phyloP scores from a whole-genome alignment of 805 yeast species.

The Starmerella apicola region DNA sequence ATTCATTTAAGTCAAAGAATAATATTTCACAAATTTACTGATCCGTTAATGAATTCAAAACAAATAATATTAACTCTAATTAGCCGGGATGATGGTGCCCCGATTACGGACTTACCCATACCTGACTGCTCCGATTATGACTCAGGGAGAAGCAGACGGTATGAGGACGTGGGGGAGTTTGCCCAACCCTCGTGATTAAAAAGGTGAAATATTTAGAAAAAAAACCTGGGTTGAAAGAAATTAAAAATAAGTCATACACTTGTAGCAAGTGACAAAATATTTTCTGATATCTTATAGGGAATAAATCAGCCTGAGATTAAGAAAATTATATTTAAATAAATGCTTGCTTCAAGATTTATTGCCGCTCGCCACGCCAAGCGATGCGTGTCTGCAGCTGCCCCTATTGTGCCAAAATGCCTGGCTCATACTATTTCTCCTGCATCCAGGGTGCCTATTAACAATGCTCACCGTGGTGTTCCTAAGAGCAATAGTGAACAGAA shows the following conservation, averaged over 20 bases:
- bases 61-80: no score
- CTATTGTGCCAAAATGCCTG: neutral
- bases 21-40: no score
- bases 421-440: slow-evolving; percentile 18
- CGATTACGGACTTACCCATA: no score
- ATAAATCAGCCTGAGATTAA: no score
- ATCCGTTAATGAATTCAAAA: no score
- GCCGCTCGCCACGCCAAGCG: slow-evolving; percentile 1
- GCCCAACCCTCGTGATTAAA: neutral
- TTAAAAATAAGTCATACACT: neutral
- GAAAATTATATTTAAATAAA: no score
- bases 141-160: neutral
- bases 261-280: neutral
- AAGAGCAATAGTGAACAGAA: slow-evolving; percentile 4
- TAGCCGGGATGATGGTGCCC: no score
- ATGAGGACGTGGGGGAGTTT: no score
- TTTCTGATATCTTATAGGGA: no score
- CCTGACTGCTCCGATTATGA: no score
- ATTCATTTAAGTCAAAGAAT: no score
- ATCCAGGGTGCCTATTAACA: slow-evolving; percentile 9
- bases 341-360: neutral
- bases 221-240: no score
- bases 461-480: slow-evolving; percentile 11
- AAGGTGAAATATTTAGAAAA: neutral
- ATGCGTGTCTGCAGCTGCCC: neutral